Conservation (phyloP, 1,284 basidiomycete genomes). For the Ustilago vetiveriae region DNA sequence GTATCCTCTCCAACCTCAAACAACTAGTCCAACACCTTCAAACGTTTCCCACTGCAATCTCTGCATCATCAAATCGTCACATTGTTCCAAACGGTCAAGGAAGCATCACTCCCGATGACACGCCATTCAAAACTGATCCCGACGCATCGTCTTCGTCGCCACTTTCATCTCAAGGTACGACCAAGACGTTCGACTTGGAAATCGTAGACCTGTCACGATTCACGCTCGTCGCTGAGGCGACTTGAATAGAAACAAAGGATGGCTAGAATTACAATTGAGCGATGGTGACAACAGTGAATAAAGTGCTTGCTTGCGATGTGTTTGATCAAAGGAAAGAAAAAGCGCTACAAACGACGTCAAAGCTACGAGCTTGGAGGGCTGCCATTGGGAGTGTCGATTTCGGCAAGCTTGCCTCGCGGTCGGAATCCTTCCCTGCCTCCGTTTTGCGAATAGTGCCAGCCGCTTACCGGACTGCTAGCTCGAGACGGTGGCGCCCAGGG, state of each 20-base stretch:
- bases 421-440: slow-evolving; percentile 40
- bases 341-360: not conserved
- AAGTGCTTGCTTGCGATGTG: not conserved
- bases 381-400: slow-evolving; percentile 38
- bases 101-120: no score
- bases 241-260: not conserved
- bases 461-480: slow-evolving; percentile 48
- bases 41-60: not conserved
- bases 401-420: slow-evolving; percentile 40
- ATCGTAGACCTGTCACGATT: slow-evolving; percentile 13
- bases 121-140: not conserved
- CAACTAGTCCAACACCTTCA: slow-evolving; percentile 5
- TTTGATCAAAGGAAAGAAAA: not conserved
- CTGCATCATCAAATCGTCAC: not conserved
- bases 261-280: slow-evolving; percentile 27
- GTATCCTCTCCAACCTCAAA: slow-evolving; percentile 40
- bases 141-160: not conserved
- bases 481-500: slow-evolving; percentile 62
- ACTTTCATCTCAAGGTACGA: not conserved
- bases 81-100: no score
- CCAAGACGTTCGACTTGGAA: slow-evolving; percentile 12
- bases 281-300: slow-evolving; percentile 1
- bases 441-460: slow-evolving; percentile 36
- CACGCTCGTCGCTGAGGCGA: not conserved
- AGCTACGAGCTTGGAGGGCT: slow-evolving; percentile 16